phyloP scores from a whole-genome alignment of 371 early-diverging fungal genomes.

The Lichtheimia ramosa region DNA sequence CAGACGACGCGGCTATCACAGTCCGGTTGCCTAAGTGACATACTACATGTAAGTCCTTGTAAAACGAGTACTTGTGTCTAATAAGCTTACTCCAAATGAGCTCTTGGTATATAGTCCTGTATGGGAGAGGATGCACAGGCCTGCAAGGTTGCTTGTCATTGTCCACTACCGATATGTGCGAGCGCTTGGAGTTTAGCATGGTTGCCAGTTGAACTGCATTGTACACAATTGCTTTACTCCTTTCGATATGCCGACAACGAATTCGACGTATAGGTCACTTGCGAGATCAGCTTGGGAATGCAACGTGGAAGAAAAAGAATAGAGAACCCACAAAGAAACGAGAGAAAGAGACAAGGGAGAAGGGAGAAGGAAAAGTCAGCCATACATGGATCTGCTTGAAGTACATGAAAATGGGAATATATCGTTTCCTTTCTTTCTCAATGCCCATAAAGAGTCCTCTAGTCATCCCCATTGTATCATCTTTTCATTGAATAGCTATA shows the following conservation, averaged over 20 bases:
- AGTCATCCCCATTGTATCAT: no score
- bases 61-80: neutral
- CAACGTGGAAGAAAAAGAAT: no score
- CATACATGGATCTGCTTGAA: no score
- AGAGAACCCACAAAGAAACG: no score
- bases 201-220: neutral
- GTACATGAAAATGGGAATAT: no score
- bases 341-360: no score
- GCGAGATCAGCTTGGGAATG: no score
- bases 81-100: slow-evolving; percentile 20
- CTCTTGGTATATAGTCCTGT: slow-evolving; percentile 17
- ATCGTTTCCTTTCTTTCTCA: no score
- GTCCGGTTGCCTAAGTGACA: slow-evolving; percentile 53
- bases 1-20: slow-evolving; percentile 60
- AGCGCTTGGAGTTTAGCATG: neutral
- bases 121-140: slow-evolving; percentile 23
- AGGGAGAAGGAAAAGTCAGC: no score
- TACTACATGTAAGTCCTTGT: neutral
- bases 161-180: neutral
- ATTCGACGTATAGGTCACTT: no score
- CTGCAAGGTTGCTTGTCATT: slow-evolving; percentile 1
- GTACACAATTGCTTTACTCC: neutral
- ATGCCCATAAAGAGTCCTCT: no score
- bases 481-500: no score
- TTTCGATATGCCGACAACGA: neutral